phyloP scores from a whole-genome alignment of 1,139 yeast species.

The Suhomyces bokatorum region DNA sequence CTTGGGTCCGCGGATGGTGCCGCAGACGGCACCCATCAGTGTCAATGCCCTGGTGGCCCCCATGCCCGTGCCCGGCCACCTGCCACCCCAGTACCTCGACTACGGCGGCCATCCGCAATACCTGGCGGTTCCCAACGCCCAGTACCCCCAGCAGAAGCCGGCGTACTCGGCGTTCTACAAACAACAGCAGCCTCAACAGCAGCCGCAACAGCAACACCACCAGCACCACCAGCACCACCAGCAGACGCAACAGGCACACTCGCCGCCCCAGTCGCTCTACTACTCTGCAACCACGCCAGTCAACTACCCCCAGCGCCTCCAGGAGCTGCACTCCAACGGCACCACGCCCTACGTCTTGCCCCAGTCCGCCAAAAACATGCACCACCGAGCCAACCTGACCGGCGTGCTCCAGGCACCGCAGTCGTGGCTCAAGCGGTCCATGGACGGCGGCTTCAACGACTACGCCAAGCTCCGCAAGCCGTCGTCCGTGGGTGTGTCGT shows the following conservation, averaged over 20 bases:
- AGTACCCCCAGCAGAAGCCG: no score
- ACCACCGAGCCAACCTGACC: not conserved
- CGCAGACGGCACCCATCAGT: no score
- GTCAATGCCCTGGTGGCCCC: no score
- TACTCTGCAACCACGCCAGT: not conserved
- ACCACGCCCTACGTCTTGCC: not conserved
- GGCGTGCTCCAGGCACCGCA: not conserved
- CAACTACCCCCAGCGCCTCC: not conserved
- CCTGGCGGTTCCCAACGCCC: no score
- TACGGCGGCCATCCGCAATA: no score
- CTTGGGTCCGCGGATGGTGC: no score
- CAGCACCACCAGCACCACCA: not conserved
- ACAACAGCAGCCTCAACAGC: no score
- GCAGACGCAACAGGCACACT: not conserved
- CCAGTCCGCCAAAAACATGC: not conserved
- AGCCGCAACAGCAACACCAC: no score
- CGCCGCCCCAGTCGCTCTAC: not conserved
- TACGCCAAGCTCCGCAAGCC: constrained; percentile 1
- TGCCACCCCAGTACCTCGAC: not conserved
- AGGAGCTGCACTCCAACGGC: not conserved
- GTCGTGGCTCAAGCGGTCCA: not conserved
- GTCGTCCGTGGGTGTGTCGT: constrained; percentile 1
- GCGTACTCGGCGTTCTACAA: no score
- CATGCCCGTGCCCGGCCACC: not conserved
- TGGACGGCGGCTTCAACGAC: not conserved